Conservation (phyloP, 176 grass and related monocot genomes). For the Cenchrus purpureus region DNA sequence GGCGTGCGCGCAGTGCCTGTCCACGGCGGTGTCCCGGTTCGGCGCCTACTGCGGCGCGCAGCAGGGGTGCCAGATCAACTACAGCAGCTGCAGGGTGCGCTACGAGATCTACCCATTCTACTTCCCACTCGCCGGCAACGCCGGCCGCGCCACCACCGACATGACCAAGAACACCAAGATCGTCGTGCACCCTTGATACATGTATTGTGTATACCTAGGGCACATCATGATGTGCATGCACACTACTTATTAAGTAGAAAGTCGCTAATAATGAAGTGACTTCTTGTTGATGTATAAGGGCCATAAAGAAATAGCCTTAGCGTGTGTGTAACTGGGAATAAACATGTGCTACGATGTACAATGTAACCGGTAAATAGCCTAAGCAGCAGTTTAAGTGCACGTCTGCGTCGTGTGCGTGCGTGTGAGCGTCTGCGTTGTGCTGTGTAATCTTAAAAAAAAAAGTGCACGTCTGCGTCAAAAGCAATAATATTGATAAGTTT, state of each 20-base stretch:
- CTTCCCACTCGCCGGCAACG: constrained; percentile 53
- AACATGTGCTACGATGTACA: neutral
- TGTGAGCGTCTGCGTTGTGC: no score
- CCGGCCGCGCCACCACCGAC: constrained; percentile 19
- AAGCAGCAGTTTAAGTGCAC: neutral
- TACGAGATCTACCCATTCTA: constrained; percentile 86
- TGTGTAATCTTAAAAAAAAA: neutral
- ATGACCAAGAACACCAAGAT: constrained; percentile 61
- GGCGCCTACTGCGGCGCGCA: constrained; percentile 49
- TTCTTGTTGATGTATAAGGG: neutral
- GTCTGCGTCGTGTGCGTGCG: neutral
- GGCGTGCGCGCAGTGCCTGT: constrained; percentile 59
- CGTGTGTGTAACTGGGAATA: constrained; percentile 11
- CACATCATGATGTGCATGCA: neutral
- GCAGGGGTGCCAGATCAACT: constrained; percentile 64
- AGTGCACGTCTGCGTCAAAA: neutral
- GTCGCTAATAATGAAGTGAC: neutral
- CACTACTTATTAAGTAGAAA: neutral
- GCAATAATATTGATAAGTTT: neutral
- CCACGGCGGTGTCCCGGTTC: constrained; percentile 58
- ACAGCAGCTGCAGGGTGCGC: constrained; percentile 73
- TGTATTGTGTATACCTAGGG: neutral
- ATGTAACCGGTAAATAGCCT: no score
- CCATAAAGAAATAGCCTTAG: constrained; percentile 11
- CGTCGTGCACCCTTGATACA: constrained; percentile 39